Base-by-base conservation (phyloP, 2,329 filamentous ascomycete genomes). In the Aspergillus sp. region DNA sequence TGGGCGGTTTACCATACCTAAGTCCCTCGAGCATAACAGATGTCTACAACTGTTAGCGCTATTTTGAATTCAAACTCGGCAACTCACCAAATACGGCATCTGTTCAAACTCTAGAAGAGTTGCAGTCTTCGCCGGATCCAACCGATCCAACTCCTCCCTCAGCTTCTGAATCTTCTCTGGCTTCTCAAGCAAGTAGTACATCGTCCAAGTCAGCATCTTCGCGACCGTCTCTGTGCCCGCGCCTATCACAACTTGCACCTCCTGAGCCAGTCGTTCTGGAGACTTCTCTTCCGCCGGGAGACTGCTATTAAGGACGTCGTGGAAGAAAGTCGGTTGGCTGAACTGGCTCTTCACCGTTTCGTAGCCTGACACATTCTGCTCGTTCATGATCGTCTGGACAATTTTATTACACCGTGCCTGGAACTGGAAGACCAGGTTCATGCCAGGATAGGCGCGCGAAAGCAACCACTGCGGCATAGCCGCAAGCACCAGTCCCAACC, bases 251-350 rank as follows among this genome's bases (percentile, higher is more conserved):
- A 67, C 56, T 42, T 66, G 58, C 4, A 65, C 65, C 49, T 75
- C 73, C n/a, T 70, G 67, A 12, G 59, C 62, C 18, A 76, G 48
- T 8, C 72, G 66, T 17, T 64, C 52, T 1, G 64, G 65, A 0
- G 68, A 62, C 54, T 78, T 78, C 52, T 76, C 72, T 15, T 65
- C 58, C 0, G 55, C 44, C 0, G 73, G 68, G 11, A 72, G 55
- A 11, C 62, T 54, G 53, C 66, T 67, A 38, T 66, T 56, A 2
- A 69, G 54, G 1, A 74, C 54, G 30, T 70, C 70, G n/a, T 72
- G 66, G 53, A 74, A 73, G 30, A 71, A 64, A 2, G 65, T 71
- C 1, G 59, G 59, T 9, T 62, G 60, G 7, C 36, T 44, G 9
- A 57, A 59, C 41, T 48, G 50, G 48, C 36, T 42, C 50, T 49